phyloP scores from a whole-genome alignment of 768 basidiomycete genomes.

The Kwoniella pini region DNA sequence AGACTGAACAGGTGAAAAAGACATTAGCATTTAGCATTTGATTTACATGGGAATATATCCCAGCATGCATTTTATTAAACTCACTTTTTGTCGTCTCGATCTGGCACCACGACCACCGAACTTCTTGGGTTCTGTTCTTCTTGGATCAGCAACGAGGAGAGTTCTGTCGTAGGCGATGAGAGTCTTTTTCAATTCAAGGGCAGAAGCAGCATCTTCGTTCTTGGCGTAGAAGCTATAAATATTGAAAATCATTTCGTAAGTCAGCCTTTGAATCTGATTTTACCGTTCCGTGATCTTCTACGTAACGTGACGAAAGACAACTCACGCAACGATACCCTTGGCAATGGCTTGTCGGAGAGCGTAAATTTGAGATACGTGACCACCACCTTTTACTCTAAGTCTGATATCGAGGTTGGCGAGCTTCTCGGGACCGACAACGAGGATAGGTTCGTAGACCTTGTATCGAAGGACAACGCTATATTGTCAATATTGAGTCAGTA shows the following conservation, averaged over 20 bases:
- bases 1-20: constrained; percentile 25
- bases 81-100: constrained; percentile 91
- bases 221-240: constrained; percentile 71
- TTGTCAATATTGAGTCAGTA: constrained; percentile 2
- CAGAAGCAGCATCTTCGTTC: constrained; percentile 95
- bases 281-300: too few relatives aligned
- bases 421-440: constrained; percentile 86
- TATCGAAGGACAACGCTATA: constrained; percentile 72
- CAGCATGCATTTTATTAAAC: not conserved
- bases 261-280: constrained; percentile 7
- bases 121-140: constrained; percentile 99
- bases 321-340: constrained; percentile 92
- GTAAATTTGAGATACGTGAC: constrained; percentile 98
- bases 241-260: not conserved
- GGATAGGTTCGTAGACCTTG: constrained; percentile 97
- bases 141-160: constrained; percentile 60
- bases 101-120: constrained; percentile 98
- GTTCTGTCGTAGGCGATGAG: constrained; percentile 85
- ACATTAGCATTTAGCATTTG: not conserved
- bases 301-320: constrained; percentile 3
- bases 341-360: constrained; percentile 98
- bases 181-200: constrained; percentile 97
- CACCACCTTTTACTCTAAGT: constrained; percentile 97
- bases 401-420: constrained; percentile 90
- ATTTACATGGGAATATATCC: not conserved